Conservation (phyloP, 2,329 filamentous ascomycete genomes). For the Arthrobotrys megalospora region DNA sequence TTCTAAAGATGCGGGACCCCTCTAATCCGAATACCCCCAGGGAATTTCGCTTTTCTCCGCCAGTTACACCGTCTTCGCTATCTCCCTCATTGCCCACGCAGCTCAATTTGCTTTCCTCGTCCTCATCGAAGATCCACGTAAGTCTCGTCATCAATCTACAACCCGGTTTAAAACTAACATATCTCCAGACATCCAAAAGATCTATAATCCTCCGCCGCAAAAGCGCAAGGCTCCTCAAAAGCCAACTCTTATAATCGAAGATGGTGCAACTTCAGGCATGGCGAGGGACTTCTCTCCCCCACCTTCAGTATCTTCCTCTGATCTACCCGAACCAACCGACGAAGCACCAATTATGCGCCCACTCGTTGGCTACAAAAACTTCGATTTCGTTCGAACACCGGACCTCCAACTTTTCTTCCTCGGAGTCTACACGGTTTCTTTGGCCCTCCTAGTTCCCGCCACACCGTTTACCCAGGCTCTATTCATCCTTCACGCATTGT, state of each 20-base stretch:
- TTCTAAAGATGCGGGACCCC: not conserved
- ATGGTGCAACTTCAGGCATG: conserved; percentile 66
- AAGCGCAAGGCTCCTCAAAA: conserved; percentile 71
- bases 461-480: conserved; percentile 81
- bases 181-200: conserved; percentile 84
- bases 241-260: conserved; percentile 65
- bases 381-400: conserved; percentile 72
- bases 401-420: conserved; percentile 67
- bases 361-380: conserved; percentile 86
- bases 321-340: conserved; percentile 62
- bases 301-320: conserved; percentile 65
- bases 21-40: conserved; percentile 20
- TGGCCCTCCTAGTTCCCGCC: conserved; percentile 83
- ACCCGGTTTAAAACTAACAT: not conserved
- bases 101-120: conserved; percentile 94
- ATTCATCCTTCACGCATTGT: conserved; percentile 83
- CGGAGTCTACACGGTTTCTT: conserved; percentile 77
- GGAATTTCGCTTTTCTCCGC: conserved; percentile 98
- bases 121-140: conserved; percentile 87
- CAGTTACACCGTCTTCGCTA: conserved; percentile 97
- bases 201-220: conserved; percentile 90
- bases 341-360: conserved; percentile 70
- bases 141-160: not conserved
- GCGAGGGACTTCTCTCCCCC: conserved; percentile 35
- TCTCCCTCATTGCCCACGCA: conserved; percentile 93